Conservation (phyloP, 2,329 filamentous ascomycete genomes). For the Chaetomiaceae sp. region DNA sequence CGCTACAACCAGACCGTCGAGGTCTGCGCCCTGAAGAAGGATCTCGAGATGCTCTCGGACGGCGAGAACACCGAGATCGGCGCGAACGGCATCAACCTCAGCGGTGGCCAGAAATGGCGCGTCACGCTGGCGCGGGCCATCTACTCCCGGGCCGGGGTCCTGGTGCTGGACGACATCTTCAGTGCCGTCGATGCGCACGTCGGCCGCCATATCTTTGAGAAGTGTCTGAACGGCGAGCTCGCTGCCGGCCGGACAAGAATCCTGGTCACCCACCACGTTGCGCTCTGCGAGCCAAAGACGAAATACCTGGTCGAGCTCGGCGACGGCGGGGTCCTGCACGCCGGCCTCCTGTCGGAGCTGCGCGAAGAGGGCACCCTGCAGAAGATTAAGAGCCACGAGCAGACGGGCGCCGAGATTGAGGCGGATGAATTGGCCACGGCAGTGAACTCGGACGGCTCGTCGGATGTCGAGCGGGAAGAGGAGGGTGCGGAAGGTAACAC, state of each 20-base stretch:
- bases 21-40: conserved; percentile 68
- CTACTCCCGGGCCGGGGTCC: conserved; percentile 69
- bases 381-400: conserved; percentile 52
- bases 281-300: conserved; percentile 61
- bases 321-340: conserved; percentile 58
- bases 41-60: conserved; percentile 68
- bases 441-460: conserved; percentile 49
- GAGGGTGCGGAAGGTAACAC: conserved; percentile 35
- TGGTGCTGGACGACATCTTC: conserved; percentile 79
- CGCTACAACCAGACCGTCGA: conserved; percentile 65
- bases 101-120: conserved; percentile 78
- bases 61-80: conserved; percentile 78
- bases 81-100: conserved; percentile 77
- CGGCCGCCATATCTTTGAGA: conserved; percentile 70
- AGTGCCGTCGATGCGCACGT: conserved; percentile 77
- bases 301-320: conserved; percentile 70
- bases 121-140: conserved; percentile 73
- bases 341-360: conserved; percentile 61
- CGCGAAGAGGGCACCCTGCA: conserved; percentile 50
- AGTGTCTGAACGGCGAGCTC: conserved; percentile 66
- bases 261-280: conserved; percentile 74
- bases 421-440: conserved; percentile 47
- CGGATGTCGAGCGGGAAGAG: conserved; percentile 36
- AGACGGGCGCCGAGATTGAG: conserved; percentile 37
- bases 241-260: conserved; percentile 66